Evolutionary conservation across 2,329 filamentous ascomycete genomes (phyloP).

Genomic region (Fusarium illudens): DNA sequence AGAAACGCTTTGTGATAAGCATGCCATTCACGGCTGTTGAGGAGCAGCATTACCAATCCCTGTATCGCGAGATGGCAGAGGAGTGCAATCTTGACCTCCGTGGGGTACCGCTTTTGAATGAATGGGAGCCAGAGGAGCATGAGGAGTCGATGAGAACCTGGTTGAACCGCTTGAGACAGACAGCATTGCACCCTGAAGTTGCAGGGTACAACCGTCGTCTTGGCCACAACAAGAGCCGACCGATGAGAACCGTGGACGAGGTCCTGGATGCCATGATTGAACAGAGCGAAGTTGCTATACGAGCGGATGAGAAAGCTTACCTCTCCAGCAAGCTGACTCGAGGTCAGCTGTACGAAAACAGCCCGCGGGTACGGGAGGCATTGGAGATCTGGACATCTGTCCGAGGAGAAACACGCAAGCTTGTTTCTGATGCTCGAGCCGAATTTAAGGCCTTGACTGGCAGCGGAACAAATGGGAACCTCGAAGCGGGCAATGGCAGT

Average conservation of each 20-base stretch:
- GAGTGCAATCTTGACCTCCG: conserved; percentile 70
- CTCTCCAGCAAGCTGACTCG: conserved; percentile 70
- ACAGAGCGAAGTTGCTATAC: conserved; percentile 74
- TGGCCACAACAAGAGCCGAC: conserved; percentile 68
- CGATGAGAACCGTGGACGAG: conserved; percentile 83
- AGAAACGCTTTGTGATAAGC: conserved; percentile 87
- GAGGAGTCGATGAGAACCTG: conserved; percentile 81
- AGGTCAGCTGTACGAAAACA: conserved; percentile 83
- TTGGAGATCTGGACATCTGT: conserved; percentile 74
- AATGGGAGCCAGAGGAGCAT: conserved; percentile 72
- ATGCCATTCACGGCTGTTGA: conserved; percentile 91
- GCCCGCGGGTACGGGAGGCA: conserved; percentile 71
- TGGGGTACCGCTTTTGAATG: conserved; percentile 67
- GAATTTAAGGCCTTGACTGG: conserved; percentile 64
- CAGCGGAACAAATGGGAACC: conserved; percentile 7
- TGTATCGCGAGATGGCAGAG: conserved; percentile 79
- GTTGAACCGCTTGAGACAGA: conserved; percentile 80
- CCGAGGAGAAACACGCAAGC: conserved; percentile 55
- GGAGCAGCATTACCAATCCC: conserved; percentile 83
- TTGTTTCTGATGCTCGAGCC: conserved; percentile 71
- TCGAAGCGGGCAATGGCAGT: conserved; percentile 3
- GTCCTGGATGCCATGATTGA: conserved; percentile 94
- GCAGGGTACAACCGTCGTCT: conserved; percentile 72
- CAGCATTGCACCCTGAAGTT: conserved; percentile 85
- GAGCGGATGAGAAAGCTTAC: conserved; percentile 72